Percentiles rank a stretch among this genome's conserved stretches.
Conservation (phyloP, 2,329 filamentous ascomycete genomes). For the Colletotrichum aenigma region DNA sequence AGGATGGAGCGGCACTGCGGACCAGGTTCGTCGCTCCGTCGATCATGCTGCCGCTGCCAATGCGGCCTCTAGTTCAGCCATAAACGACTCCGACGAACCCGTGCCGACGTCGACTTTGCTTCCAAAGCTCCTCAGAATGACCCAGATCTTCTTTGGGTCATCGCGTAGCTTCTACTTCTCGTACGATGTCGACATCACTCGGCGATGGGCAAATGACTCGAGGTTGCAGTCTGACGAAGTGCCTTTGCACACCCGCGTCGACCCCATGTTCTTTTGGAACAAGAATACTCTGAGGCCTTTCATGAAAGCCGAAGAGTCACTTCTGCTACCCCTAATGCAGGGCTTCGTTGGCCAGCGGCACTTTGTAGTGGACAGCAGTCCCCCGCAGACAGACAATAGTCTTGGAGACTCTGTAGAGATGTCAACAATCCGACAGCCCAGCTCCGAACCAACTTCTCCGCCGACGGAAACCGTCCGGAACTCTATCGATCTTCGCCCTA, state of each 20-base stretch:
- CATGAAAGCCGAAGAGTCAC: conserved; percentile 70
- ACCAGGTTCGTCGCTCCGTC: conserved; percentile 8
- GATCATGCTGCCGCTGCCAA: conserved; percentile 19
- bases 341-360: conserved; percentile 89
- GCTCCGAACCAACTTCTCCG: conserved; percentile 27
- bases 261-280: conserved; percentile 93
- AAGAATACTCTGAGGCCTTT: conserved; percentile 75
- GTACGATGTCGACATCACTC: conserved; percentile 91
- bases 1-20: conserved; percentile 61
- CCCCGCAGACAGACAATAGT: conserved; percentile 56
- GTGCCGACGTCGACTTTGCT: conserved; percentile 59
- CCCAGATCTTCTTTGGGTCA: conserved; percentile 81
- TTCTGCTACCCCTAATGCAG: conserved; percentile 86
- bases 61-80: conserved; percentile 32
- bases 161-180: conserved; percentile 92
- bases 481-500: conserved; percentile 46
- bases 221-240: conserved; percentile 49
- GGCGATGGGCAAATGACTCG: conserved; percentile 53
- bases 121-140: conserved; percentile 83
- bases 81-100: conserved; percentile 41
- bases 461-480: conserved; percentile 26
- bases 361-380: conserved; percentile 74
- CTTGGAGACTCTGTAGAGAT: conserved; percentile 53
- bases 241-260: conserved; percentile 74
- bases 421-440: conserved; percentile 37